Percentiles rank a stretch among this genome's conserved stretches.
These are phyloP conservation scores for Melastoma malabathricum DNA, from an alignment of 345 rosid genomes.

Conservation along the genomic window DNA sequence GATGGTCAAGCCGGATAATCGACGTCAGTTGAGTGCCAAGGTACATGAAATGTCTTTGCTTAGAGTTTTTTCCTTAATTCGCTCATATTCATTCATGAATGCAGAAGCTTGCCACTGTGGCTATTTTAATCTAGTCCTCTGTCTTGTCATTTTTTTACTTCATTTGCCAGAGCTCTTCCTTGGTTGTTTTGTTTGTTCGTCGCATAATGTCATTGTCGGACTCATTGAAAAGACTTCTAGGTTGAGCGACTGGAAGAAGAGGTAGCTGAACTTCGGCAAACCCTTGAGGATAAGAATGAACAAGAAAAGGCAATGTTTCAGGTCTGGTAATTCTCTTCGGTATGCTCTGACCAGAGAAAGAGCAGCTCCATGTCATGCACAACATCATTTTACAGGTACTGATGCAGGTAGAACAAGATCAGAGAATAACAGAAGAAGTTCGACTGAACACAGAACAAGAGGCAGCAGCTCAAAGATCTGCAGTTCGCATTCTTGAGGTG, in stretches of 20 bases:
- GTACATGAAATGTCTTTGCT: conserved; percentile 18
- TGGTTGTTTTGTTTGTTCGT: conserved; percentile 5
- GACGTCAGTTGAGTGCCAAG: conserved; percentile 61
- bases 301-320: conserved; percentile 79
- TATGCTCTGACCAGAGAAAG: too few relatives aligned
- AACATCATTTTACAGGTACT: conserved; percentile 35
- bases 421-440: conserved; percentile 84
- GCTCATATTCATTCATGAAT: neutral
- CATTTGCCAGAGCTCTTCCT: conserved; percentile 1
- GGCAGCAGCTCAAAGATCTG: conserved; percentile 56
- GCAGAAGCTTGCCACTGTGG: too few relatives aligned
- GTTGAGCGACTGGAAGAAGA: conserved; percentile 69
- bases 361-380: neutral
- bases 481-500: conserved; percentile 62
- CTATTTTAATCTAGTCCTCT: neutral
- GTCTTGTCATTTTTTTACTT: neutral
- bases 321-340: conserved; percentile 20
- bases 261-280: conserved; percentile 34
- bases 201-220: too few relatives aligned
- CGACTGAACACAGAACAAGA: conserved; percentile 65
- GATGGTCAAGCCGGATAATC: conserved; percentile 83
- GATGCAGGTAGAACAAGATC: conserved; percentile 82
- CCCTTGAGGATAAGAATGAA: conserved; percentile 68
- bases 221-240: conserved; percentile 16
- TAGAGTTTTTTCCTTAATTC: neutral